These are phyloP conservation scores for Oryza rufipogon DNA, from an alignment of 176 grass and related monocot species.

Conservation along the genomic window DNA sequence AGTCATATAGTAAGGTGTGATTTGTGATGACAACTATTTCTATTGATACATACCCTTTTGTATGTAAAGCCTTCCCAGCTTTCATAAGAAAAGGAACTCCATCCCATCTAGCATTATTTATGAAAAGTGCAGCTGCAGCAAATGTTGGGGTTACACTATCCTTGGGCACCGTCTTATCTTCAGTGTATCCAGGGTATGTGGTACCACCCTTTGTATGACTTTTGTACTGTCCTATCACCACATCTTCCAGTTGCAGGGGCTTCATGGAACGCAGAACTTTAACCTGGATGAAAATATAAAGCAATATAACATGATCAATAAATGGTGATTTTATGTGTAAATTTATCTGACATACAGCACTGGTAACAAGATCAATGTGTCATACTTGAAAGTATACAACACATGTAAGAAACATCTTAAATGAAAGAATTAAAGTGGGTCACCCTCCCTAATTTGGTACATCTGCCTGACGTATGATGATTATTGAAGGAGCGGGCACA, in stretches of 20 bases:
- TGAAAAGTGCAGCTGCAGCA: conserved; percentile 85
- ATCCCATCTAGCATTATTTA: conserved; percentile 96
- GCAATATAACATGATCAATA: background rate
- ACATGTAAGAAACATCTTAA: background rate
- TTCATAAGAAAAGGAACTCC: conserved; percentile 99
- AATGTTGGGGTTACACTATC: conserved; percentile 86
- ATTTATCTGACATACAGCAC: background rate
- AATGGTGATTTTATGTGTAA: background rate
- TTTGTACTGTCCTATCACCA: conserved; percentile 85
- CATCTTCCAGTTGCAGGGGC: conserved; percentile 77
- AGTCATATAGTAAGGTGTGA: conserved; percentile 6
- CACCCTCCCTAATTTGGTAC: background rate
- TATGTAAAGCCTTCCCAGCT: conserved; percentile 89
- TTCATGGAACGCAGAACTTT: conserved; percentile 96
- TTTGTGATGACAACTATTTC: background rate
- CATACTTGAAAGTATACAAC: background rate
- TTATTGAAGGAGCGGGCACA: conserved; percentile 1
- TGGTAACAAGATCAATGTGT: conserved; percentile 4
- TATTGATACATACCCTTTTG: conserved; percentile 55
- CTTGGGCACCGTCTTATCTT: conserved; percentile 85
- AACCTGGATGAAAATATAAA: conserved; percentile 55
- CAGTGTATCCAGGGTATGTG: conserved; percentile 75
- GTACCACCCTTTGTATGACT: conserved; percentile 73
- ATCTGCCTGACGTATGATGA: background rate
- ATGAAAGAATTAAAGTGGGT: conserved; percentile 7